These are phyloP conservation scores for Histomonas meleagridis DNA, from an alignment of 208 protist species.

Conservation along the genomic window DNA sequence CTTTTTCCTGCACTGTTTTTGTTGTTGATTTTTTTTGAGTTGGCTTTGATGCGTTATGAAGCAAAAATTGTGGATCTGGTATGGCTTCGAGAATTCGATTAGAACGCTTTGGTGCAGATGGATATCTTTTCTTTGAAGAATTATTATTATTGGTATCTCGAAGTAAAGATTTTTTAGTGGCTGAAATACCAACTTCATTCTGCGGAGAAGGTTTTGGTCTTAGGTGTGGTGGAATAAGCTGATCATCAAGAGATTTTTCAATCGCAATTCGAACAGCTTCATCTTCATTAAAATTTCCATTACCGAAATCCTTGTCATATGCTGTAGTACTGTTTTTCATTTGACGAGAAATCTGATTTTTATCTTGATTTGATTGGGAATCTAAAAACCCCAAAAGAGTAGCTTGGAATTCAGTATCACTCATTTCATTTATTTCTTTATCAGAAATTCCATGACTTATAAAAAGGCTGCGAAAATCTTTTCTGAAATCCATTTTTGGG, in stretches of 20 bases:
- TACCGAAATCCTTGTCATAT: not conserved
- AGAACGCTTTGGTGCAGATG: too few species aligned
- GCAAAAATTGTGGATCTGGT: too few species aligned
- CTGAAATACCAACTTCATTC: slow-evolving; percentile 23
- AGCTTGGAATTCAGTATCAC: not conserved
- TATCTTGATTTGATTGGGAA: not conserved
- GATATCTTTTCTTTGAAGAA: too few species aligned
- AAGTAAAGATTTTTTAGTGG: too few species aligned
- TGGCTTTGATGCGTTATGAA: too few species aligned
- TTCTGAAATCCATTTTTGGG: too few species aligned
- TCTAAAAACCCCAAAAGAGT: not conserved
- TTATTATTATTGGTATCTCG: too few species aligned
- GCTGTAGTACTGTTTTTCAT: not conserved
- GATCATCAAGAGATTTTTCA: not conserved
- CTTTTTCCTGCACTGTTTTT: too few species aligned
- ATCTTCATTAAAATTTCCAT: not conserved
- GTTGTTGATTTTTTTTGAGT: too few species aligned
- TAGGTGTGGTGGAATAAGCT: slow-evolving; percentile 6
- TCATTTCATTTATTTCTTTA: not conserved
- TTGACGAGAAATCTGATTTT: not conserved
- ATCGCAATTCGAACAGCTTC: not conserved
- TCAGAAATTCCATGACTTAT: not conserved
- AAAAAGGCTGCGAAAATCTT: not conserved
- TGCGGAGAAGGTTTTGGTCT: not conserved
- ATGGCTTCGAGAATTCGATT: too few species aligned